Evolutionary conservation across 2,329 filamentous ascomycete species (phyloP), one percentile per base, ranked within the genome.

Genomic region (Berkeleyomyces basicola): DNA sequence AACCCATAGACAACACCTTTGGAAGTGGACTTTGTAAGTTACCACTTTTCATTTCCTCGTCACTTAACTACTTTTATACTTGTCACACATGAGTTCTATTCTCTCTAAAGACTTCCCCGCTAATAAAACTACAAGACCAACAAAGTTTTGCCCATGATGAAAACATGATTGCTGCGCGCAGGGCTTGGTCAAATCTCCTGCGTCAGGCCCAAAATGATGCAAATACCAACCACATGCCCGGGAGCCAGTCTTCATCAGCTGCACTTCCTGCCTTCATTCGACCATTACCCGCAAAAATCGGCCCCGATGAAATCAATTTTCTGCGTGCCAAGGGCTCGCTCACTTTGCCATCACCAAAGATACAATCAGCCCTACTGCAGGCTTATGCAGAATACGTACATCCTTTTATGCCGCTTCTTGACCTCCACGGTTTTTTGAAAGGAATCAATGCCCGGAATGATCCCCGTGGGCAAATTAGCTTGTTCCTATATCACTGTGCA

Each of bases 381-480:
- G 84, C 84, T 46, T 96, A 93, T 69, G 80, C 92, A 65, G 88
- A 96, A 74, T 96, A 87, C 71, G 90, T 96, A 6, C 87, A 96
- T 71, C 90, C 91, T 0, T 96, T 89, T 72, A 96, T 96, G 89
- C 92, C 92, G 33, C 77, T 96, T 40, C 75, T 96, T 66, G 90
- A 88, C 76, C 69, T 85, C 69, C 73, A 83, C 71, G 74, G 82
- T 71, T 79, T 85, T 67, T 70, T 86, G 64, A 70, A 75, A 59
- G 78, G 81, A 53, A 79, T 90, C 66, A 82, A 84, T 68, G 77
- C 79, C 63, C 77, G 79, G 9, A 86, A 93, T 71, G 88, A 87
- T 11, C 78, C 80, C 57, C 79, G 82, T 67, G 85, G 86, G 7
- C 85, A 84, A 70, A 79, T 90, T 69, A 96, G 91, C 74, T 76